A percentile compares a stretch with the other conserved stretches of the same genome.
Conservation (phyloP, 805 yeast genomes). For the Metschnikowia koreensis region DNA sequence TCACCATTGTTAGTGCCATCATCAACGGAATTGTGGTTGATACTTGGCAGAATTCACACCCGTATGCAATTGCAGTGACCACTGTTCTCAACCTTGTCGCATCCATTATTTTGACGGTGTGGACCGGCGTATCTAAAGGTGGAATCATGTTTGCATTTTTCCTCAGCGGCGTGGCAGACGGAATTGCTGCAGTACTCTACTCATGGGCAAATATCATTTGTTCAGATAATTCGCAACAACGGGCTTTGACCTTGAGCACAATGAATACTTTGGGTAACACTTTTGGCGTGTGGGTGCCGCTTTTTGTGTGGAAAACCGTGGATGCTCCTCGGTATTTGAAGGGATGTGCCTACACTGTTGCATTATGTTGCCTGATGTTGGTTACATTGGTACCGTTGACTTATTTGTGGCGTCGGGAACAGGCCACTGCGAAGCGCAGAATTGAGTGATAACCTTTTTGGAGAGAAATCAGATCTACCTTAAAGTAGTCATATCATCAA, state of each 20-base stretch:
- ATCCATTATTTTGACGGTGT: constrained; percentile 11
- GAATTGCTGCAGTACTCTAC: constrained; percentile 15
- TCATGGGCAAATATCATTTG: constrained; percentile 20
- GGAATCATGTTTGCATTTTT: constrained; percentile 15
- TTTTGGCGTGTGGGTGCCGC: constrained; percentile 17
- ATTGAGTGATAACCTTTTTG: not conserved
- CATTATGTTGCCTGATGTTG: constrained; percentile 22
- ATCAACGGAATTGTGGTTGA: constrained; percentile 28
- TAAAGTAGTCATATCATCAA: not conserved
- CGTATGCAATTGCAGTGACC: constrained; percentile 21
- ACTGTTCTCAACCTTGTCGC: constrained; percentile 12
- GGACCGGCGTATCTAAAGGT: constrained; percentile 10
- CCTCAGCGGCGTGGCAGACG: constrained; percentile 17
- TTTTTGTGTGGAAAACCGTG: constrained; percentile 19
- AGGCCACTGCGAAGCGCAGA: not conserved
- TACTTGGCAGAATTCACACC: constrained; percentile 23
- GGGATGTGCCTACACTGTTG: constrained; percentile 20
- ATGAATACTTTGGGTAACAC: constrained; percentile 20
- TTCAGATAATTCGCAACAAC: constrained; percentile 14
- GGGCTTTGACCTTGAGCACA: constrained; percentile 15
- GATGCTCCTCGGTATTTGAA: constrained; percentile 16
- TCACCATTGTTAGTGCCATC: constrained; percentile 23
- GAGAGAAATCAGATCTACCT: too few species aligned
- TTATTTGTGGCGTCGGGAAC: constrained; percentile 14
- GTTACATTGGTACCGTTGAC: constrained; percentile 25